These are phyloP conservation scores for Lactarius sanguifluus DNA, from an alignment of 768 basidiomycete genomes.

Conservation along the genomic window DNA sequence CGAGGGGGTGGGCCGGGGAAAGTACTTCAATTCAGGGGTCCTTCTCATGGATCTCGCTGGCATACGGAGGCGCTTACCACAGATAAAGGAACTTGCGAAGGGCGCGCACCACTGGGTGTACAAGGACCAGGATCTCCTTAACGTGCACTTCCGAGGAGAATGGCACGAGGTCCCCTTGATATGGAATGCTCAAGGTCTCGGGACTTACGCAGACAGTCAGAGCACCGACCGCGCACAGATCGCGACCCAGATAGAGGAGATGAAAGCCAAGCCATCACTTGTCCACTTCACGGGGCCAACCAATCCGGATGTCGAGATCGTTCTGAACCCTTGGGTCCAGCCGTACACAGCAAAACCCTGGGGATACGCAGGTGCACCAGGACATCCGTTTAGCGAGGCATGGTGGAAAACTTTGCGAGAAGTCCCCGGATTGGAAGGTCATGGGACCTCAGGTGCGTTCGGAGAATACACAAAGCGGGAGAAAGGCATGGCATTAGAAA, in stretches of 20 bases:
- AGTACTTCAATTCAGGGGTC: conserved; percentile 59
- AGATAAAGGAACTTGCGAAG: conserved; percentile 34
- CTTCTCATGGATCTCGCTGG: conserved; percentile 50
- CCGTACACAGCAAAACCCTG: conserved; percentile 57
- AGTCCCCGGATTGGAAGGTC: conserved; percentile 45
- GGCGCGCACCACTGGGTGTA: conserved; percentile 37
- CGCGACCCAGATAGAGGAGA: conserved; percentile 36
- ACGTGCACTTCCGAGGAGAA: conserved; percentile 43
- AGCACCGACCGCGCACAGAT: conserved; percentile 38
- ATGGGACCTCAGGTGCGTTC: conserved; percentile 12
- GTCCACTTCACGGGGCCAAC: conserved; percentile 62
- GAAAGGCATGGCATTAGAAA: conserved; percentile 2
- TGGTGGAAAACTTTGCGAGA: conserved; percentile 48
- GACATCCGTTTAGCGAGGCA: conserved; percentile 47
- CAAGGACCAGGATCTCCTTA: conserved; percentile 54
- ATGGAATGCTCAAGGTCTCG: conserved; percentile 61
- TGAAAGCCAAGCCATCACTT: conserved; percentile 43
- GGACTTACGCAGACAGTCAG: conserved; percentile 47
- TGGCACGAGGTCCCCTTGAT: conserved; percentile 44
- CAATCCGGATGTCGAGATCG: conserved; percentile 44
- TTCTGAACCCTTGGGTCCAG: conserved; percentile 53
- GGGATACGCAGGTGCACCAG: conserved; percentile 54
- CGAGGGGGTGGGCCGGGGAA: conserved; percentile 33
- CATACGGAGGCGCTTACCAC: conserved; percentile 34
- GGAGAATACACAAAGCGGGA: not conserved